Conservation (phyloP, 306 rosid species). For the Lathyrus aphaca region DNA sequence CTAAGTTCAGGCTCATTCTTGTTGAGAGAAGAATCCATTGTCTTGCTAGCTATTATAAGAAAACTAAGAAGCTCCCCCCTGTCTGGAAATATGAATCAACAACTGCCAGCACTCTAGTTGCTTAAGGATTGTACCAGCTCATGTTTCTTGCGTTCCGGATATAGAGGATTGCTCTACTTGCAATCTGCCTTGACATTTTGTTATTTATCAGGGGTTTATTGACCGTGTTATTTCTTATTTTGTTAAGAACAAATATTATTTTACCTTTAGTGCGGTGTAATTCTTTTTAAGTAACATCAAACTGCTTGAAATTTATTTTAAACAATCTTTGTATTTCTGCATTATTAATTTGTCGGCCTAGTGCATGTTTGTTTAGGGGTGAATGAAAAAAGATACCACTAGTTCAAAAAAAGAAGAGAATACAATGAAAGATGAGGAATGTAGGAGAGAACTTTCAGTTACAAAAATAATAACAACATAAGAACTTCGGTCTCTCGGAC, state of each 20-base stretch:
- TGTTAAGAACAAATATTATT: not conserved
- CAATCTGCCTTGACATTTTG: too few species aligned
- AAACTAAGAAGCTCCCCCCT: constrained; percentile 78
- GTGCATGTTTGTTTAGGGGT: too few species aligned
- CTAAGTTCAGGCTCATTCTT: too few species aligned
- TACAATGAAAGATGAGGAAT: too few species aligned
- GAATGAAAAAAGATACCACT: too few species aligned
- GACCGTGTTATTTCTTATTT: not conserved
- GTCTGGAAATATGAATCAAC: constrained; percentile 67
- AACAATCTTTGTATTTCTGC: not conserved
- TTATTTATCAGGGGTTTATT: not conserved
- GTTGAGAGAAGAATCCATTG: too few species aligned
- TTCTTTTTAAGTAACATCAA: not conserved
- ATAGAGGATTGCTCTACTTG: not conserved
- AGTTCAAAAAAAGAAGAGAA: too few species aligned
- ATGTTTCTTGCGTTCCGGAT: not conserved
- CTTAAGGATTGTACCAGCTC: constrained; percentile 20
- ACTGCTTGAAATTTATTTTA: not conserved
- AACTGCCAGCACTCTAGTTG: constrained; percentile 53
- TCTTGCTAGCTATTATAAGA: constrained; percentile 71
- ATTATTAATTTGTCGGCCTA: not conserved
- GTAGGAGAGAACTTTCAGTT: too few species aligned
- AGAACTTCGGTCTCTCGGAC: too few species aligned
- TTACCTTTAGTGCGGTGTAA: not conserved
- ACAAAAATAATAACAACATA: too few species aligned